Conservation (phyloP, 108 stramenopile species). For the Thalassiosira profunda region DNA sequence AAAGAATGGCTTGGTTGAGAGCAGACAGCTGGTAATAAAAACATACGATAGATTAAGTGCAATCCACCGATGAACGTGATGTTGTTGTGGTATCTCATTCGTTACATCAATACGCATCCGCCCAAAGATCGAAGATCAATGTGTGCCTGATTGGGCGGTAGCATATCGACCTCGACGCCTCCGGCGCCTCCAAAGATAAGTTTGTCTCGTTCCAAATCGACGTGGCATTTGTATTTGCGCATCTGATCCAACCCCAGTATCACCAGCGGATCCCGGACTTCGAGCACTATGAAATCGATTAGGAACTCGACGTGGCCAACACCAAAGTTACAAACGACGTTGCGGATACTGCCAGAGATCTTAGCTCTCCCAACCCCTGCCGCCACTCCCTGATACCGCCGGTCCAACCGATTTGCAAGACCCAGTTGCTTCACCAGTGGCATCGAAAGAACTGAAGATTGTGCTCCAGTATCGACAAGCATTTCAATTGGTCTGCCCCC, state of each 20-base stretch:
- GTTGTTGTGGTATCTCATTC: not conserved
- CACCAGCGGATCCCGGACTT: slow-evolving; percentile 54
- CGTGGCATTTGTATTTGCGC: slow-evolving; percentile 72
- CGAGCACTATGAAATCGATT: slow-evolving; percentile 72
- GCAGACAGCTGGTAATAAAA: not conserved
- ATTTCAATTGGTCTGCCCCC: slow-evolving; percentile 62
- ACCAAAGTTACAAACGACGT: slow-evolving; percentile 54
- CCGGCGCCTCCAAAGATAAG: slow-evolving; percentile 68
- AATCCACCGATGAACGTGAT: not conserved
- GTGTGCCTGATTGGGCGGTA: slow-evolving; percentile 44
- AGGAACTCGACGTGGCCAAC: slow-evolving; percentile 75
- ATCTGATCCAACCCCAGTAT: slow-evolving; percentile 79
- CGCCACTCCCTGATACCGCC: slow-evolving; percentile 52
- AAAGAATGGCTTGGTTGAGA: slow-evolving; percentile 94
- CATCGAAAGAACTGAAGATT: slow-evolving; percentile 63
- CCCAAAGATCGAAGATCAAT: slow-evolving; percentile 21
- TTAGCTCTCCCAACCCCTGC: slow-evolving; percentile 67
- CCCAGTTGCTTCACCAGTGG: slow-evolving; percentile 57
- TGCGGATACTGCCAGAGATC: slow-evolving; percentile 59
- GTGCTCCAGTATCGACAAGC: slow-evolving; percentile 81
- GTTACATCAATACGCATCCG: slow-evolving; percentile 42
- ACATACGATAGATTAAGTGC: not conserved
- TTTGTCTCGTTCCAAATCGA: slow-evolving; percentile 63
- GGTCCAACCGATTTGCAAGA: slow-evolving; percentile 55
- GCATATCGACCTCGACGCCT: slow-evolving; percentile 68